Conservation (phyloP, 306 rosid species). For the Trifolium subterraneum region DNA sequence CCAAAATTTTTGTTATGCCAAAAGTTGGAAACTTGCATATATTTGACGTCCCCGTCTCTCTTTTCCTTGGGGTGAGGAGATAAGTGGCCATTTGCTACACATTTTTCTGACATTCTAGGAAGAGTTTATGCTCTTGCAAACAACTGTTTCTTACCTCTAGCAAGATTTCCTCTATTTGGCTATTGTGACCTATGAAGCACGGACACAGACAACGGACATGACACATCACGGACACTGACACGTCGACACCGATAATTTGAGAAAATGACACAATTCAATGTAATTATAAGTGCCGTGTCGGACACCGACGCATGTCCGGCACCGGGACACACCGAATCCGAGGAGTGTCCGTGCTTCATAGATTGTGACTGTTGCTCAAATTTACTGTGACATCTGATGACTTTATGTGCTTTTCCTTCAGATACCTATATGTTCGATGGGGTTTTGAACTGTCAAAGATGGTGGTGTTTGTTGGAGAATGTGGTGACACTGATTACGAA, state of each 20-base stretch:
- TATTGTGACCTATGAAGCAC: no score
- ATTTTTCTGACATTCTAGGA: constrained; percentile 26
- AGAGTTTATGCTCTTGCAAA: constrained; percentile 16
- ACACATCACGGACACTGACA: no score
- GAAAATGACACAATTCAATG: no score
- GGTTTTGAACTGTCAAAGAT: constrained; percentile 90
- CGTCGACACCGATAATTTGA: no score
- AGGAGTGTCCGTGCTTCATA: no score
- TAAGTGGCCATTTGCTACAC: constrained; percentile 1
- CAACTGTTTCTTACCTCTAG: constrained; percentile 12
- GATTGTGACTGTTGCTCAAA: constrained; percentile 3
- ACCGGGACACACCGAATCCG: no score
- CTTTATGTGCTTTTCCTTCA: constrained; percentile 43
- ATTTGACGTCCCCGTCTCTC: background rate
- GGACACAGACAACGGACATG: no score
- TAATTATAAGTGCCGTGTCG: no score
- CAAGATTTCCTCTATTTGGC: constrained; percentile 32
- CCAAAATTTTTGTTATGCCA: background rate
- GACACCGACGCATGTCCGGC: no score
- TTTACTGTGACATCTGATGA: constrained; percentile 36
- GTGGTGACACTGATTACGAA: constrained; percentile 98
- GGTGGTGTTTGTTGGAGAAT: constrained; percentile 93
- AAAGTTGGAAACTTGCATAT: constrained; percentile 20
- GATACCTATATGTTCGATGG: constrained; percentile 96
- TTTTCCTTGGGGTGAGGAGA: constrained; percentile 8